Evolutionary conservation across 1,284 basidiomycete genomes (phyloP), one percentile per base, ranked within the genome.

Genomic region (Tilletia indica): DNA sequence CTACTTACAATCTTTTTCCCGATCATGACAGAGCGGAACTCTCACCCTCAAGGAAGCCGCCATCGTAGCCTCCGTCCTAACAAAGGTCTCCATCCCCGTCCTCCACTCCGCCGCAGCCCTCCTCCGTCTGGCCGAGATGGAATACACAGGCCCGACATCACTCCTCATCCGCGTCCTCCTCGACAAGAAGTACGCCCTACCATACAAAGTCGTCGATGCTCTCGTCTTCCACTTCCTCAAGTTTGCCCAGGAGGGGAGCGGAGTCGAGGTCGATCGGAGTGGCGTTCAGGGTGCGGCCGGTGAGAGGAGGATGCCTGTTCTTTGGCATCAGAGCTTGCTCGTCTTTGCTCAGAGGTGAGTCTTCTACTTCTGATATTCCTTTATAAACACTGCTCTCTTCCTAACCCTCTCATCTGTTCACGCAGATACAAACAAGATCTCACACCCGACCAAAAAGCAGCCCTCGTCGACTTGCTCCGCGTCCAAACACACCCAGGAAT

Each of bases 221-320:
- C 89, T 99, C 71, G 94, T 99, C 16, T 97, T 97, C 88, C 97
- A 99, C 86, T 99, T 95, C 84, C 92, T 99, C 80, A 91, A 94
- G 48, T 90, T 98, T 70, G 91, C 91, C n/a, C 80, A 83, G 67
- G 74, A 74, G 66, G 75, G 74, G 36, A 77, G 75, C n/a, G 82
- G 82, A 8, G 82, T 84, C 1, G 82, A 84, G 70, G 70, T 77
- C 11, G 77, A 78, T 54, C 76, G 77, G 64, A 61, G 58, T 38
- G 58, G 58, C 1, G 68, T 71, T 11, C 51, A 69, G 14, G 74
- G 70, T 4, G 70, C 56, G 14, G 77, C 78, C 2, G 66, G 78
- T 11, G 78, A 82, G 68, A 70, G 76, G 19, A 75, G 82, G 34
- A 84, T 84, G 71, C 97, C 97, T 6, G 97, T 99, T 12, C 87